A percentile compares a stretch with the other conserved stretches of the same genome.
These are phyloP conservation scores for Pisolithus tinctorius DNA, from an alignment of 768 basidiomycete genomes.

Conservation along the genomic window DNA sequence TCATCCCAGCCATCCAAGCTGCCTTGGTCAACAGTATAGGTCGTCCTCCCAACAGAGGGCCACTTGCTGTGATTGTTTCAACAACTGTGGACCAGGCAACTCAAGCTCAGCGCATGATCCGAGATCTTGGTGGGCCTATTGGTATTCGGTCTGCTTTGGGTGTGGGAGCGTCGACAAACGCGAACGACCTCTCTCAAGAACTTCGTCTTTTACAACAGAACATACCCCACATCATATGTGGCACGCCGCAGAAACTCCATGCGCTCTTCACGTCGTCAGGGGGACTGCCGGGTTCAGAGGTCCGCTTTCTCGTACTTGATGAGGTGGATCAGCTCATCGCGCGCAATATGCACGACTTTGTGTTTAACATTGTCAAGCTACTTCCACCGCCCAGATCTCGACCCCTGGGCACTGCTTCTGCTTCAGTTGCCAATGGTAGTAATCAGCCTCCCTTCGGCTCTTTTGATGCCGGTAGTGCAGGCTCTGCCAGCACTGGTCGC, in stretches of 20 bases:
- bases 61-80: conserved; percentile 84
- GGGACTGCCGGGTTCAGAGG: conserved; percentile 74
- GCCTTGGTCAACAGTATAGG: conserved; percentile 58
- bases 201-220: conserved; percentile 81
- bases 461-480: conserved; percentile 37
- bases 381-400: conserved; percentile 84
- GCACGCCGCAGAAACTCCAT: conserved; percentile 94
- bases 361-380: conserved; percentile 87
- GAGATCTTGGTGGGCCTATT: conserved; percentile 89
- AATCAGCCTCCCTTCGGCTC: conserved; percentile 39
- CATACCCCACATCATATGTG: conserved; percentile 92
- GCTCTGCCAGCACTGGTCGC: conserved; percentile 36
- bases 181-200: conserved; percentile 63
- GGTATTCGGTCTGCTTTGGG: conserved; percentile 88
- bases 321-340: conserved; percentile 98
- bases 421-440: conserved; percentile 24
- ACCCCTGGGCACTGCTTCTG: conserved; percentile 33
- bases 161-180: conserved; percentile 66
- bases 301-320: conserved; percentile 91
- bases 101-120: conserved; percentile 92
- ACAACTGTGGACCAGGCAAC: conserved; percentile 99
- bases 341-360: conserved; percentile 91
- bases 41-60: conserved; percentile 63
- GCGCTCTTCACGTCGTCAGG: conserved; percentile 81
- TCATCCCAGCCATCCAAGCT: conserved; percentile 84